These are phyloP conservation scores for Aspergillus sp. DNA, from an alignment of 2,329 filamentous ascomycete species.

Conservation along the genomic window DNA sequence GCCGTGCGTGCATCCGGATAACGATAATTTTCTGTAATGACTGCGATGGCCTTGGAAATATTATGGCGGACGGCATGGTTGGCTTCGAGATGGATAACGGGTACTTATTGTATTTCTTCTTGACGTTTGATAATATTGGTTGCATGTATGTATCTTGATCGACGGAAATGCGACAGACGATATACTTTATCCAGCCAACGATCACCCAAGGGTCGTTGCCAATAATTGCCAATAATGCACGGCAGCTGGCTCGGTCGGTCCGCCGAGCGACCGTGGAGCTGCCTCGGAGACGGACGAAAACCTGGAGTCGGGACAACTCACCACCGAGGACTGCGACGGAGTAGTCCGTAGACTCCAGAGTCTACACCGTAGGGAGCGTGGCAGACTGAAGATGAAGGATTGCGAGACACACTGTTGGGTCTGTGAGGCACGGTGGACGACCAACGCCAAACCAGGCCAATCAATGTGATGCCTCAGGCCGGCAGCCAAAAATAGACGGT, in stretches of 20 bases:
- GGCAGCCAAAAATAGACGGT: conserved; percentile 23
- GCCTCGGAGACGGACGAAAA: background rate
- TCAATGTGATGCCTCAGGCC: conserved; percentile 11
- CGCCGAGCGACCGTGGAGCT: background rate
- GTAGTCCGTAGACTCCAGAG: too few relatives aligned
- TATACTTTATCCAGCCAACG: background rate
- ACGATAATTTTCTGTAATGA: background rate
- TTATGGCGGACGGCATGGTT: background rate
- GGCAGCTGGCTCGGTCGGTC: background rate
- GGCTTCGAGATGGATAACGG: background rate
- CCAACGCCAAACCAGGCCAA: too few relatives aligned
- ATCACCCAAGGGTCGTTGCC: background rate
- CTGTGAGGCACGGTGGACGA: too few relatives aligned
- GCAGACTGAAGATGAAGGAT: too few relatives aligned
- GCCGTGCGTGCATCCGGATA: background rate
- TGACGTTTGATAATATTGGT: background rate
- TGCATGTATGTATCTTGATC: background rate
- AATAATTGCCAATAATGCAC: conserved; percentile 15
- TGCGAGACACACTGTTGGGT: too few relatives aligned
- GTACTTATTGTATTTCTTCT: background rate
- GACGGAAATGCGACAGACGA: background rate
- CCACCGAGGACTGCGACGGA: too few relatives aligned
- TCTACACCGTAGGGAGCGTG: too few relatives aligned
- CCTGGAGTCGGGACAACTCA: background rate
- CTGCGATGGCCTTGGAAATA: background rate